Conservation (phyloP, 257 asterid genomes). For the Henckelia pumila region DNA sequence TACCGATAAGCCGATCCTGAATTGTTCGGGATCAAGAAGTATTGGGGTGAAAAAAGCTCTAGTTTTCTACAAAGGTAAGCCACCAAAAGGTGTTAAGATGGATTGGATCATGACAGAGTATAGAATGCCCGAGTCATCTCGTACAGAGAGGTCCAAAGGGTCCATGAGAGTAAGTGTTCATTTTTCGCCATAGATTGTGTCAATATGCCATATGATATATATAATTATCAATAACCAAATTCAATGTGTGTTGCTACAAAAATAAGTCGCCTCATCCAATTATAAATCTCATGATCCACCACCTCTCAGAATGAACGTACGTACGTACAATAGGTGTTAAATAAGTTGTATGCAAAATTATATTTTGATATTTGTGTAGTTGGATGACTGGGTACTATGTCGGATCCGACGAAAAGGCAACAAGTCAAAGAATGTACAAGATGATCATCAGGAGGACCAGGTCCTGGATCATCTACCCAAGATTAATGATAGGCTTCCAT, state of each 20-base stretch:
- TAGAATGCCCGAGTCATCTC: too few species aligned
- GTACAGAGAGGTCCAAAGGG: too few species aligned
- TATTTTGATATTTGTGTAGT: constrained; percentile 31
- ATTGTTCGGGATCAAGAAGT: constrained; percentile 39
- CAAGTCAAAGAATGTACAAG: constrained; percentile 56
- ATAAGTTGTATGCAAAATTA: too few species aligned
- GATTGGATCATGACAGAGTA: constrained; percentile 64
- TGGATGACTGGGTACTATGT: constrained; percentile 74
- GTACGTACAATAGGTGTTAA: too few species aligned
- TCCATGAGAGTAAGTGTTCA: too few species aligned
- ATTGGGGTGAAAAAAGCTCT: constrained; percentile 59
- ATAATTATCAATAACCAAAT: too few species aligned
- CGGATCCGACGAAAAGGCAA: constrained; percentile 63
- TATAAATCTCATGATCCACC: too few species aligned
- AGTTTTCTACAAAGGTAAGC: constrained; percentile 60
- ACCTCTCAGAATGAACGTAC: too few species aligned
- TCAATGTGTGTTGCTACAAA: too few species aligned
- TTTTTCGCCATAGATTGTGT: too few species aligned
- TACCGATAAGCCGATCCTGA: constrained; percentile 44
- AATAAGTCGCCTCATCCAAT: too few species aligned
- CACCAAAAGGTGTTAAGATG: constrained; percentile 48
- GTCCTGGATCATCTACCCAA: constrained; percentile 22
- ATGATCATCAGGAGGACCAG: not conserved
- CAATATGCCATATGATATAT: too few species aligned
- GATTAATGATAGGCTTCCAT: constrained; percentile 30